A percentile compares a stretch with the other conserved stretches of the same genome.
Evolutionary conservation across 1,284 basidiomycete species (phyloP).

Genomic region (Filobasidium uniguttulatum): DNA sequence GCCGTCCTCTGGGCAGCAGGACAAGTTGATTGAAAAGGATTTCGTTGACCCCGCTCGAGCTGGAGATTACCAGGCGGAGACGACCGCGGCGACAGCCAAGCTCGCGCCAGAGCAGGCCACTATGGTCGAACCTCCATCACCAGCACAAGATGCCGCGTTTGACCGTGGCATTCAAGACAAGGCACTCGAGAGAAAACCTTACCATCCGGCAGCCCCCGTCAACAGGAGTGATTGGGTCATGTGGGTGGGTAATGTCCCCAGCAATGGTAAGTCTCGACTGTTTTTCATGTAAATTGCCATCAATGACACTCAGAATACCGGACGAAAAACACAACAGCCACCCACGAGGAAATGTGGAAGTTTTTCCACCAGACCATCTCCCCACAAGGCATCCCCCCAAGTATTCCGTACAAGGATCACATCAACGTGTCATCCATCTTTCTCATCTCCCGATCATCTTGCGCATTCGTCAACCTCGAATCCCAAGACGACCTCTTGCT

Average conservation of each 20-base stretch:
- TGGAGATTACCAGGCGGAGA: too few species aligned
- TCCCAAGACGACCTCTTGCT: slow-evolving; percentile 49
- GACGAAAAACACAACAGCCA: slow-evolving; percentile 50
- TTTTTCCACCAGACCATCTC: slow-evolving; percentile 52
- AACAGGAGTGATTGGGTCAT: slow-evolving; percentile 83
- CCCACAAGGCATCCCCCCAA: slow-evolving; percentile 11
- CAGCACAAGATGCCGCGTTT: too few species aligned
- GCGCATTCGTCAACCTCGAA: slow-evolving; percentile 82
- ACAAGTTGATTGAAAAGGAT: too few species aligned
- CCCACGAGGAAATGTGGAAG: slow-evolving; percentile 72
- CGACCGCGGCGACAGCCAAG: too few species aligned
- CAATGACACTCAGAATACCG: not conserved
- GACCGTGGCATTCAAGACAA: too few species aligned
- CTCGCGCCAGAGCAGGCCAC: too few species aligned
- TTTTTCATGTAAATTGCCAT: not conserved
- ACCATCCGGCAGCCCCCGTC: slow-evolving; percentile 39
- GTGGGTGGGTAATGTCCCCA: slow-evolving; percentile 49
- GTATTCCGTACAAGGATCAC: slow-evolving; percentile 19
- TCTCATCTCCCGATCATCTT: slow-evolving; percentile 79
- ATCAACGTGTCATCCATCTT: slow-evolving; percentile 73
- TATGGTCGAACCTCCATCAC: too few species aligned
- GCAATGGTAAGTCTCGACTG: slow-evolving; percentile 3
- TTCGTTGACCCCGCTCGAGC: too few species aligned
- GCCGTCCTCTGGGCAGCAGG: too few species aligned
- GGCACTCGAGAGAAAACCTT: slow-evolving; percentile 27